These are phyloP conservation scores for Globisporangium canariense DNA, from an alignment of 352 stramenopile species.

Conservation along the genomic window DNA sequence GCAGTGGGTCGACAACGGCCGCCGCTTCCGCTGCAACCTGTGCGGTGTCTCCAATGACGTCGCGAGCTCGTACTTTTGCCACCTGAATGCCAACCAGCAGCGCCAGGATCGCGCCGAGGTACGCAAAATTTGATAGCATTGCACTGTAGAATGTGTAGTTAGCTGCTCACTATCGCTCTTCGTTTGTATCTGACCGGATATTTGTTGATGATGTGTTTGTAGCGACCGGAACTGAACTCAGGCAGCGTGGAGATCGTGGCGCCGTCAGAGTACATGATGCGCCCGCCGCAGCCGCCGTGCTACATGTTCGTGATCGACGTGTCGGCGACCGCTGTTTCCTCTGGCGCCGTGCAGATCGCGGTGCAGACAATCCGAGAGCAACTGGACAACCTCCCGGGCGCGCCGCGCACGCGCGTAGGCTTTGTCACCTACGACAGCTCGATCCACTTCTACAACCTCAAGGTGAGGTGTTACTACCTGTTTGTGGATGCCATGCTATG, in stretches of 20 bases:
- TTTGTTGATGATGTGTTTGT: neutral
- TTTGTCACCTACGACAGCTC: slow-evolving; percentile 86
- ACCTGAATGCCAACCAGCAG: slow-evolving; percentile 93
- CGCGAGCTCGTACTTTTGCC: slow-evolving; percentile 97
- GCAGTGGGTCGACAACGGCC: slow-evolving; percentile 87
- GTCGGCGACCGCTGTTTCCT: slow-evolving; percentile 68
- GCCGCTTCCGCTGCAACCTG: slow-evolving; percentile 86
- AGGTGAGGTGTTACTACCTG: slow-evolving; percentile 37
- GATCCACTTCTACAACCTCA: slow-evolving; percentile 90
- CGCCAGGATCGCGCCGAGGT: slow-evolving; percentile 92
- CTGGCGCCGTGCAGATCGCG: slow-evolving; percentile 63
- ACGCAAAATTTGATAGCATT: slow-evolving; percentile 43
- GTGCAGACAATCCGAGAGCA: slow-evolving; percentile 80
- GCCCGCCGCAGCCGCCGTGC: slow-evolving; percentile 81
- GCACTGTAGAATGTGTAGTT: slow-evolving; percentile 57
- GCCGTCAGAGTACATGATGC: slow-evolving; percentile 89
- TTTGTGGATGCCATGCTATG: neutral
- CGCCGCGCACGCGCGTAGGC: slow-evolving; percentile 70
- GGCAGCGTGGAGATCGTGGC: slow-evolving; percentile 87
- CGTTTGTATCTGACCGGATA: neutral
- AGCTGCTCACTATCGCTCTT: slow-evolving; percentile 7
- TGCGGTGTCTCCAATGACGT: slow-evolving; percentile 90
- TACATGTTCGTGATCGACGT: slow-evolving; percentile 91
- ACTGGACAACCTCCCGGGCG: slow-evolving; percentile 74
- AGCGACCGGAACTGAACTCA: slow-evolving; percentile 68